Percentiles rank a stretch among this genome's conserved stretches.
Evolutionary conservation across 1,284 basidiomycete genomes (phyloP).

Genomic region (Sporisorium graminicola): DNA sequence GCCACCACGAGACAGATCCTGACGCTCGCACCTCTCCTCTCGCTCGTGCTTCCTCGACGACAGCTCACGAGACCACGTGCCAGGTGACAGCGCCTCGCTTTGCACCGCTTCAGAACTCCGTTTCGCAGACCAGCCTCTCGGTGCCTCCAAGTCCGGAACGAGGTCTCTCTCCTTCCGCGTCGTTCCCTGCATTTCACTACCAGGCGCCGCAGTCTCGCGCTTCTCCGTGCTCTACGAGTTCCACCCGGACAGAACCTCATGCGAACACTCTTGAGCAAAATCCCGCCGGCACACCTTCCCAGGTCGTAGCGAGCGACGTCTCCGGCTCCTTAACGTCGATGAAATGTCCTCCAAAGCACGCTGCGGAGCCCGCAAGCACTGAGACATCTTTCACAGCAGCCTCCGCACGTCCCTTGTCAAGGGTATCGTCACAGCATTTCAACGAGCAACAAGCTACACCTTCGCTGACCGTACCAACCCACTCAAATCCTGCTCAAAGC

Average conservation of each 20-base stretch:
- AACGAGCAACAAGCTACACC: conserved; percentile 9
- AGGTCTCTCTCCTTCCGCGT: conserved; percentile 29
- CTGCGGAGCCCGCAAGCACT: background rate
- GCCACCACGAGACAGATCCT: background rate
- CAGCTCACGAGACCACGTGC: background rate
- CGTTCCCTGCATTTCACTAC: conserved; percentile 29
- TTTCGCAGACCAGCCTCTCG: conserved; percentile 25
- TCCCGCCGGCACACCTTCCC: background rate
- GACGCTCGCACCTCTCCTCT: background rate
- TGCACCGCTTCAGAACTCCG: conserved; percentile 17
- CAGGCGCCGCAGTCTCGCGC: conserved; percentile 15
- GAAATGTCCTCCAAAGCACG: background rate
- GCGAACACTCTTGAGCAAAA: background rate
- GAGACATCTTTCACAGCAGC: background rate
- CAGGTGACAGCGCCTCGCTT: conserved; percentile 1
- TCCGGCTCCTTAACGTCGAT: background rate
- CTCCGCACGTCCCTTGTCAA: conserved; percentile 12
- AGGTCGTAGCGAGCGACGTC: background rate
- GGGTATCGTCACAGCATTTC: conserved; percentile 9
- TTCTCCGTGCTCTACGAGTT: conserved; percentile 8
- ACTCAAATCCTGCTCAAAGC: background rate
- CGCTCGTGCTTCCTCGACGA: background rate
- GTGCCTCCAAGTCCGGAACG: conserved; percentile 30
- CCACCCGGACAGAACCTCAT: background rate
- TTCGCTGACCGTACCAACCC: background rate